Conservation (phyloP, 2,329 filamentous ascomycete genomes). For the Clonostachys rhizophaga region DNA sequence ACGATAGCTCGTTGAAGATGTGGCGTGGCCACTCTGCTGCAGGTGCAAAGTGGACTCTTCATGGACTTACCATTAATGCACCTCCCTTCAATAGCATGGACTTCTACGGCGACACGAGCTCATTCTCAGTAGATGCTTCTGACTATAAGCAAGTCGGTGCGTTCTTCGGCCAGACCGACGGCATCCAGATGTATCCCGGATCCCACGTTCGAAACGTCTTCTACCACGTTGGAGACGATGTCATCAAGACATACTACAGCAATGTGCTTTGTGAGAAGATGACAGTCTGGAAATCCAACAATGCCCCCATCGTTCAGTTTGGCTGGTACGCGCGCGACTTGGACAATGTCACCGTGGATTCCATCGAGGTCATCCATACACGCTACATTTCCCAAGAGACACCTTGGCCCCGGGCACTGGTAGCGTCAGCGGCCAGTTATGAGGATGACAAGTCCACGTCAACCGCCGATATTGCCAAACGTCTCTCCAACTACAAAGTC, state of each 20-base stretch:
- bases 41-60: constrained; percentile 12
- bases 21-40: constrained; percentile 14
- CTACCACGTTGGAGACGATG: constrained; percentile 26
- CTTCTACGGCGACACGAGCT: constrained; percentile 9
- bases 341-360: constrained; percentile 14
- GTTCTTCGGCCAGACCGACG: constrained; percentile 28
- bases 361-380: constrained; percentile 17
- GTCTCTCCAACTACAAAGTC: constrained; percentile 6
- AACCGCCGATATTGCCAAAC: constrained; percentile 5
- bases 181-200: constrained; percentile 23
- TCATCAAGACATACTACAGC: constrained; percentile 26
- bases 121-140: constrained; percentile 10
- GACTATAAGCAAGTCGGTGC: constrained; percentile 32
- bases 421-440: constrained; percentile 7
- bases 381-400: constrained; percentile 4
- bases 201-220: constrained; percentile 21
- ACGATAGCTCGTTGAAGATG: constrained; percentile 20
- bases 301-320: constrained; percentile 24
- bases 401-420: constrained; percentile 5
- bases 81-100: constrained; percentile 31
- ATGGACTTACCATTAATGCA: constrained; percentile 21
- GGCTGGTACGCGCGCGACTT: constrained; percentile 22
- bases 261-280: constrained; percentile 12
- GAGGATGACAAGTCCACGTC: constrained; percentile 4
- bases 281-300: constrained; percentile 21